Evolutionary conservation across 2,329 filamentous ascomycete genomes (phyloP).

Genomic region (Gyromitra esculenta): DNA sequence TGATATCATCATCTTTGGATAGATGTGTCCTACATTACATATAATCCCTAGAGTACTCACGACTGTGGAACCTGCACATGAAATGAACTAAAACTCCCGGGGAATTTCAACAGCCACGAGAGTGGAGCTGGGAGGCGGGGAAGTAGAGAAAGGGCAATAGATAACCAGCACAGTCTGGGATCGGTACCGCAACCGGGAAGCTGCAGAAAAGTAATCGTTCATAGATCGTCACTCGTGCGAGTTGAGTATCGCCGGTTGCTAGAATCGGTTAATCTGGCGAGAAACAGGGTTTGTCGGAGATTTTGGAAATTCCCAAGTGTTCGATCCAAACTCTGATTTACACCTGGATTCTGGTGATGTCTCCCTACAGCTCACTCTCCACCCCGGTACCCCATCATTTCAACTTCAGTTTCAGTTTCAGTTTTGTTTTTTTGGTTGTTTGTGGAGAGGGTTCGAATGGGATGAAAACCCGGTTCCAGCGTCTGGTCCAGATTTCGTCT

Average conservation of each 20-base stretch:
- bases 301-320: not conserved
- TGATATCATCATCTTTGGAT: conserved; percentile 45
- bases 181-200: conserved; percentile 19
- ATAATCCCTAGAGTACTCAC: conserved; percentile 14
- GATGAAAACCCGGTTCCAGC: conserved; percentile 36
- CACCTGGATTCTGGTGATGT: not conserved
- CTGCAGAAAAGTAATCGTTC: conserved; percentile 27
- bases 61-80: conserved; percentile 29
- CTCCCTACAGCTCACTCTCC: conserved; percentile 1
- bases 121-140: conserved; percentile 29
- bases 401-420: not conserved
- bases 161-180: conserved; percentile 19
- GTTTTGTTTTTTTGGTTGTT: conserved; percentile 30
- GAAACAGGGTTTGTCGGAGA: conserved; percentile 13
- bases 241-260: not conserved
- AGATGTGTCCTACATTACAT: conserved; percentile 36
- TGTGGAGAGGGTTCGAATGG: conserved; percentile 35
- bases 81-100: conserved; percentile 19
- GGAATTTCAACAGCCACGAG: conserved; percentile 28
- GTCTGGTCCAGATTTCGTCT: conserved; percentile 38
- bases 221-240: conserved; percentile 44
- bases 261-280: conserved; percentile 21
- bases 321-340: conserved; percentile 26
- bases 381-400: conserved; percentile 10
- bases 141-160: conserved; percentile 7